Conservation (phyloP, 139 green algal species). For the Spirogloea muscicola region DNA sequence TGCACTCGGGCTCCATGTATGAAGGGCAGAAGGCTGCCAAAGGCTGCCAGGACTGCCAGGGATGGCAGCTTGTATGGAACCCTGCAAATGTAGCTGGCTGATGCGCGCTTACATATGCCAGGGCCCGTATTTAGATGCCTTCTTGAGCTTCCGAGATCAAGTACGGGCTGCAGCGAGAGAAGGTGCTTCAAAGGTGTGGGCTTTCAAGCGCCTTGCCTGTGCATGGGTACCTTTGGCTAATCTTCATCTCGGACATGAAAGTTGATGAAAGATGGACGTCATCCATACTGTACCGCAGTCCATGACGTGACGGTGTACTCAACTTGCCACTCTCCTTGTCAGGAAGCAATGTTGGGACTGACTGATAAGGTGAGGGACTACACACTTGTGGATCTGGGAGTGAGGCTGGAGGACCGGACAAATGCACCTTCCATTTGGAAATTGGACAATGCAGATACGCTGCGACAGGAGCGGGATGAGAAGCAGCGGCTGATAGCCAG, state of each 20-base stretch:
- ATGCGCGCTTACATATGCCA: no score
- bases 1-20: no score
- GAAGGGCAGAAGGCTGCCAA: no score
- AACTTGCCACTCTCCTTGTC: not conserved
- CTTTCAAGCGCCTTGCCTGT: not conserved
- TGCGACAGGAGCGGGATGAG: constrained; percentile 63
- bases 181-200: not conserved
- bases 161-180: constrained; percentile 51
- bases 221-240: no score
- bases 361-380: constrained; percentile 81
- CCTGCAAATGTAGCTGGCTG: no score
- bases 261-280: no score
- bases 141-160: constrained; percentile 75
- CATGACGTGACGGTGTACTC: no score
- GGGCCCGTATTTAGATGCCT: constrained; percentile 63
- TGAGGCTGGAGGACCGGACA: constrained; percentile 83
- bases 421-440: constrained; percentile 84
- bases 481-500: constrained; percentile 53
- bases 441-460: constrained; percentile 76
- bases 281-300: no score
- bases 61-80: no score
- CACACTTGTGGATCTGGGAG: constrained; percentile 77
- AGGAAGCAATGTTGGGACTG: constrained; percentile 56
- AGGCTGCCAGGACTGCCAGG: no score
- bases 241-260: no score